Evolutionary conservation across 2,329 filamentous ascomycete species (phyloP).

Genomic region (Alternaria sp.): DNA sequence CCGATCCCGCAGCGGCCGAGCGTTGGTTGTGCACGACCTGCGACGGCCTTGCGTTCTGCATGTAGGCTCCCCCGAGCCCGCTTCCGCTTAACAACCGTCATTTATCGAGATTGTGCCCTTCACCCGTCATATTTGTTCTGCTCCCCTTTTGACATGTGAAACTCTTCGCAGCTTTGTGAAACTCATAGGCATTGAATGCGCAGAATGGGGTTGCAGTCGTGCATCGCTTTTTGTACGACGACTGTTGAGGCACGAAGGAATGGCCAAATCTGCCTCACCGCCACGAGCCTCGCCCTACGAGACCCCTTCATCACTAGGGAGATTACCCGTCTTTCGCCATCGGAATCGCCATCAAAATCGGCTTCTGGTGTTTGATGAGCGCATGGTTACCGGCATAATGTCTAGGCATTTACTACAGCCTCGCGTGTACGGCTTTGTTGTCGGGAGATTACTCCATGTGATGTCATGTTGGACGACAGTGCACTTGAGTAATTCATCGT

Average conservation of each 20-base stretch:
- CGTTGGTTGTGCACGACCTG: constrained; percentile 31
- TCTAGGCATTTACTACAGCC: background rate
- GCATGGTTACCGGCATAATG: constrained; percentile 8
- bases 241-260: constrained; percentile 17
- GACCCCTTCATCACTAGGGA: constrained; percentile 22
- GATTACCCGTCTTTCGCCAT: constrained; percentile 8
- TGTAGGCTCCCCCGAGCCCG: constrained; percentile 16
- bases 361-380: constrained; percentile 1
- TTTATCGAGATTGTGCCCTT: constrained; percentile 25
- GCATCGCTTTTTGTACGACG: constrained; percentile 2
- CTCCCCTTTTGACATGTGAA: constrained; percentile 8
- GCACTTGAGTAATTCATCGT: background rate
- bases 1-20: constrained; percentile 36
- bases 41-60: constrained; percentile 24
- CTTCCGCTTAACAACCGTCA: constrained; percentile 13
- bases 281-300: constrained; percentile 13
- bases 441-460: background rate
- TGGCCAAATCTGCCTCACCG: constrained; percentile 14
- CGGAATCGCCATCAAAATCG: background rate
- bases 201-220: background rate
- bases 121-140: constrained; percentile 4
- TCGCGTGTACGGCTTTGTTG: background rate
- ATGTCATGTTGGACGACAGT: constrained; percentile 5
- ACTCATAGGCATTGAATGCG: constrained; percentile 1
- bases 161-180: background rate